Percentiles rank a stretch among this genome's conserved stretches.
phyloP scores from a whole-genome alignment of 495 filamentous ascomycete genomes.

The Aspergillus baeticus region DNA sequence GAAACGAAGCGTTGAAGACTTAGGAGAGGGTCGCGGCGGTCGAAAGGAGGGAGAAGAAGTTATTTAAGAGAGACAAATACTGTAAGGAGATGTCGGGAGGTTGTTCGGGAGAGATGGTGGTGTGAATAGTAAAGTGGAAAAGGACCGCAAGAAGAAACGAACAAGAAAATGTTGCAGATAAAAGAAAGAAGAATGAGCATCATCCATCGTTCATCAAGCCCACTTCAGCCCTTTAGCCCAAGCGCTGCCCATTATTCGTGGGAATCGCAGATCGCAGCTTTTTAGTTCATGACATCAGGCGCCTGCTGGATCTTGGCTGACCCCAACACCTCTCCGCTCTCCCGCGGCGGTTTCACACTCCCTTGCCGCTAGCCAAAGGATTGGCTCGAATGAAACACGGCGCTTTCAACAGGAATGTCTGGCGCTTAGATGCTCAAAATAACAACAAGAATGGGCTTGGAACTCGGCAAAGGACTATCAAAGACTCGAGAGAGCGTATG shows the following conservation, averaged over 20 bases:
- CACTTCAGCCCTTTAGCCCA: background rate
- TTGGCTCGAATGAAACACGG: background rate
- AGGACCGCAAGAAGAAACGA: conserved; percentile 11
- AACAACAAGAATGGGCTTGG: background rate
- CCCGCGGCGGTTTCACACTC: conserved; percentile 7
- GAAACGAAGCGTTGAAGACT: background rate
- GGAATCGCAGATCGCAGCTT: conserved; percentile 26
- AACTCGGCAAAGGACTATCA: background rate
- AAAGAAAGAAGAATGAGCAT: conserved; percentile 6
- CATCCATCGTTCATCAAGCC: conserved; percentile 16
- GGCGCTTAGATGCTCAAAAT: conserved; percentile 12
- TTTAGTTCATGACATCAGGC: conserved; percentile 42
- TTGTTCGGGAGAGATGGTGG: background rate
- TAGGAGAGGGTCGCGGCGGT: background rate
- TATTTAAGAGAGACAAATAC: background rate
- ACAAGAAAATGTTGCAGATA: conserved; percentile 18
- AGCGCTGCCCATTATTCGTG: conserved; percentile 12
- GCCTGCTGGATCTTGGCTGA: conserved; percentile 36
- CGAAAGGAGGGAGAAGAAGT: background rate
- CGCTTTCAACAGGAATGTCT: background rate
- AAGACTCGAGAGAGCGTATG: background rate
- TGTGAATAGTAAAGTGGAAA: background rate
- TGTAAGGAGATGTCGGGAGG: background rate
- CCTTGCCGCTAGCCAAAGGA: conserved; percentile 1
- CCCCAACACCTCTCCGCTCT: conserved; percentile 1